Evolutionary conservation across 208 protist genomes (phyloP).

Genomic region (Trichomonas vaginalis): DNA sequence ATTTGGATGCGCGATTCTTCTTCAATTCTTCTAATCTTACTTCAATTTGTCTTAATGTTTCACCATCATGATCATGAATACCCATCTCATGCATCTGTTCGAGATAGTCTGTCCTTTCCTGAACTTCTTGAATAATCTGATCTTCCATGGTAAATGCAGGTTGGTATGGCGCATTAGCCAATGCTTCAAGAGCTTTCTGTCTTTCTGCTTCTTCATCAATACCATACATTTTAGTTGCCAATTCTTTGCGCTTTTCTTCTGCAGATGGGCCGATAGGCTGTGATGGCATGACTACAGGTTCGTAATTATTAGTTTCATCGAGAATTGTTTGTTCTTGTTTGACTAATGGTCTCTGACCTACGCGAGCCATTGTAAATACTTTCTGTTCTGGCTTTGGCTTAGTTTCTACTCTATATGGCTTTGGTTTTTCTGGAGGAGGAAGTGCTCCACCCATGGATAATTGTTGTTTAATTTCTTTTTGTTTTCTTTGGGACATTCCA

Average conservation of each 20-base stretch:
- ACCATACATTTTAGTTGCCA: neutral
- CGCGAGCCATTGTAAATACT: neutral
- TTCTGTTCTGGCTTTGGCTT: conserved; percentile 1
- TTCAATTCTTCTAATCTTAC: neutral
- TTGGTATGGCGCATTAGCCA: neutral
- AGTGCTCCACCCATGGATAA: neutral
- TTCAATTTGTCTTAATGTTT: conserved; percentile 1
- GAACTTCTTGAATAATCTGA: conserved; percentile 7
- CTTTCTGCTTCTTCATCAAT: conserved; percentile 1
- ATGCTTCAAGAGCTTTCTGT: neutral
- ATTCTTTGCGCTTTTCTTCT: neutral
- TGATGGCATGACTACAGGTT: neutral
- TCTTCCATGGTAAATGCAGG: neutral
- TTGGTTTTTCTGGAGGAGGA: neutral
- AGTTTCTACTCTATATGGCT: neutral
- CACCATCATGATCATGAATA: conserved; percentile 3
- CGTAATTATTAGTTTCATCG: neutral
- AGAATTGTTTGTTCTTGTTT: conserved; percentile 2
- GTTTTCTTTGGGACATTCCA: conserved; percentile 16
- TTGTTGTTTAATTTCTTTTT: neutral
- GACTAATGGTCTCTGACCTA: neutral
- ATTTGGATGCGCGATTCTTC: neutral
- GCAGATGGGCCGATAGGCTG: neutral
- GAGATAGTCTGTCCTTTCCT: neutral
- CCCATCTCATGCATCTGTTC: conserved; percentile 10